Evolutionary conservation across 306 rosid species (phyloP), one percentile per base, ranked within the genome.

Genomic region (Corylus americana): DNA sequence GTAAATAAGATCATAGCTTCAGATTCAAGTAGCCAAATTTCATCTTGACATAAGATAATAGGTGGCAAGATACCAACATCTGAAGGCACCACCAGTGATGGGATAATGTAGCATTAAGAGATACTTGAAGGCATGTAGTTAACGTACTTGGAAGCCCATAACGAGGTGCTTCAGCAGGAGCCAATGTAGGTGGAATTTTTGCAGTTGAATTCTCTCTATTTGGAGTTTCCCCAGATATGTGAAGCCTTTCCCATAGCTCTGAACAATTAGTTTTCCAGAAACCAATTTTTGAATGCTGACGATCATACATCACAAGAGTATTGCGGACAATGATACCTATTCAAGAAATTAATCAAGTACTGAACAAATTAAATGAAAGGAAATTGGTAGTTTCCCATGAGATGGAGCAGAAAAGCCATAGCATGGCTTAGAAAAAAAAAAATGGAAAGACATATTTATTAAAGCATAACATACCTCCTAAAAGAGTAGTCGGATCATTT

Each of bases 251-350:
- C 98, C 96, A 96, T 78, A 93, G 79, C 86, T 93, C 97, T 3
- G 97, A 89, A 91, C 99, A 96, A 83, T 96, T 96, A 73, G 99
- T 96, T 88, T 96, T 93, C 99, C 97, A 93, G 75, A 95, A 96
- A 81, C 99, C 99, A 84, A 96, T 76, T 79, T 86, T 93, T 16
- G 91, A 73, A 87, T 86, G 80, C 83, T 88, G 89, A 75, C 98
- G 95, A 79, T 93, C 99, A 86, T 96, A 96, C 74, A 51, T 90
- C 44, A 96, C 98, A 84, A 96, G 94, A 71, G 93, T 91, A 83
- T 96, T 96, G 68, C 99, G 97, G 70, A 91, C 99, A 77, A 95
- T 9, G 49, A 95, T 96, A 55, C 98, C 99, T 96, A 49, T 69
- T 25, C 55, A 80, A 73, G 62, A 44, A 79, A 84, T 71, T 74